Evolutionary conservation across 2,329 filamentous ascomycete genomes (phyloP).

Genomic region (Hymenoscyphus linearis): DNA sequence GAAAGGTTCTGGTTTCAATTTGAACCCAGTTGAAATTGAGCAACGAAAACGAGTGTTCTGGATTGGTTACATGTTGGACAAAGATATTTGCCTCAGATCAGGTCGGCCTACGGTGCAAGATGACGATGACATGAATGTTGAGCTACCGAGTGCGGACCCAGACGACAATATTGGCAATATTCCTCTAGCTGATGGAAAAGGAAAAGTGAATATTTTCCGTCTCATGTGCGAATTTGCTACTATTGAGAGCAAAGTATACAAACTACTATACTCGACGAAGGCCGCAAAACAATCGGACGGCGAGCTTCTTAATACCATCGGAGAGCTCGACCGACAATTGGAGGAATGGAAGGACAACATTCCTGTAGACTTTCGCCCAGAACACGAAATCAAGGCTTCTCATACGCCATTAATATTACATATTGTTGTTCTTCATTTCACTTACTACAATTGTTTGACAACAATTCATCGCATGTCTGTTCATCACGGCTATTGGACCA

Average conservation of each 20-base stretch:
- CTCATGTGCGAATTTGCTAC: slow-evolving; percentile 86
- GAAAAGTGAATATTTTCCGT: slow-evolving; percentile 92
- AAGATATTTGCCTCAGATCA: slow-evolving; percentile 68
- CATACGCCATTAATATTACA: slow-evolving; percentile 93
- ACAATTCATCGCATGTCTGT: slow-evolving; percentile 99
- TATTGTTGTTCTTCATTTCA: slow-evolving; percentile 89
- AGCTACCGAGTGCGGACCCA: slow-evolving; percentile 85
- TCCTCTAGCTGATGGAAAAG: slow-evolving; percentile 78
- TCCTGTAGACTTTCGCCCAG: slow-evolving; percentile 91
- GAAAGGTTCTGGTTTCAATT: slow-evolving; percentile 82
- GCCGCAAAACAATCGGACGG: slow-evolving; percentile 89
- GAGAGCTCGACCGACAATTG: slow-evolving; percentile 82
- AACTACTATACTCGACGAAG: slow-evolving; percentile 84
- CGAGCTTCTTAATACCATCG: slow-evolving; percentile 90
- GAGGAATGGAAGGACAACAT: slow-evolving; percentile 97
- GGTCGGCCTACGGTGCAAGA: slow-evolving; percentile 68
- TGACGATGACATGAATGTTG: slow-evolving; percentile 89
- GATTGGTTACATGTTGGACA: slow-evolving; percentile 71
- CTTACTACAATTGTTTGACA: slow-evolving; percentile 96
- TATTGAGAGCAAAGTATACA: slow-evolving; percentile 94
- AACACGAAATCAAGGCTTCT: slow-evolving; percentile 89
- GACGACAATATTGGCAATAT: slow-evolving; percentile 93
- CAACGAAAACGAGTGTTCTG: slow-evolving; percentile 77
- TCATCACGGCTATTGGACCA: slow-evolving; percentile 98
- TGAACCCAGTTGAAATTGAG: slow-evolving; percentile 91